Base-by-base conservation (phyloP, 2,329 filamentous ascomycete genomes). In the Phaeosphaeriaceae sp. region DNA sequence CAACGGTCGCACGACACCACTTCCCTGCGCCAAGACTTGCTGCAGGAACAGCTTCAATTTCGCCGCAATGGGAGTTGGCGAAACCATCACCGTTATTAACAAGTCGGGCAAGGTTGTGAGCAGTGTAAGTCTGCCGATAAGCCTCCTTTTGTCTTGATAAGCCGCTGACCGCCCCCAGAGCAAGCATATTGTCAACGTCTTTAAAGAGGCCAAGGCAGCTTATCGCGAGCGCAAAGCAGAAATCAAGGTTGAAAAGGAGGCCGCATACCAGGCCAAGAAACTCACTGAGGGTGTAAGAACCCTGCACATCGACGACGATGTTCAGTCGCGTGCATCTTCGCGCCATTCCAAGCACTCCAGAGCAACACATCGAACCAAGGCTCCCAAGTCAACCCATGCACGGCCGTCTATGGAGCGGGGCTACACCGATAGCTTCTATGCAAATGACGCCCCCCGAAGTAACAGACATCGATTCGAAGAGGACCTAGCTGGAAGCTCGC, bases 81-180 rank as follows among this genome's bases (percentile, higher is more conserved):
- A 96, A 75, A 93, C 90, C 41, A 86, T 96, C 61, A 92, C 90
- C 60, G 89, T 96, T 66, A 88, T 96, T 75, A 94, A 96, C 78
- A 92, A 85, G 73, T 94, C 90, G 49, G 91, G 91, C 66, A 95
- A 96, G 77, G 87, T 96, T 42, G 90, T 96, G 63, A 92, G 87
- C 80, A 94, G 88, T 51, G 90, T 92, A 81, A 73, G 87, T 80
- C 54, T n/a, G 33, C 56, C 47, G 52, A 52, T 46, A 46, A 44
- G 34, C 13, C 15, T 42, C 37, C 34, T 17, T 21, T 8, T 35
- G n/a, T 30, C 41, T 9, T 51, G 50, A 55, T 48, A 48, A 48
- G 42, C 46, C 51, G 32, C 42, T 56, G 55, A 64, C 62, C 46
- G n/a, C 43, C 34, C 39, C 26, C 67, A 95, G 91, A 91, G 91